Evolutionary conservation across 176 grass and related monocot species (phyloP).

Genomic region (Carex pumila): DNA sequence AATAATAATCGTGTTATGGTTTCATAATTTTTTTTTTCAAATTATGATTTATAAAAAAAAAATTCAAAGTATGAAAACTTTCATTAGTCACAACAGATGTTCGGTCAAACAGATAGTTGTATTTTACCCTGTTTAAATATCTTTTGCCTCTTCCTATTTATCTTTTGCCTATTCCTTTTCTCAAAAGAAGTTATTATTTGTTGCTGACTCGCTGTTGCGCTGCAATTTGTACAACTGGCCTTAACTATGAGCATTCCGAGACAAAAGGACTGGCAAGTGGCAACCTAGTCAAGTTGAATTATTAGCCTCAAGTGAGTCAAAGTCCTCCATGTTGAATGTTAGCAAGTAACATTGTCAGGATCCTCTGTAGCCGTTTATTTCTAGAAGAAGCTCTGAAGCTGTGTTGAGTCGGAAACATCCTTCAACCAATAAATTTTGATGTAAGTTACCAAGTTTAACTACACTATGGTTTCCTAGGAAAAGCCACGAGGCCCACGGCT

Average conservation of each 20-base stretch:
- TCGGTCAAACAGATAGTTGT: no score
- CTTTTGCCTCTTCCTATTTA: no score
- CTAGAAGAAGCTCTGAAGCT: neutral
- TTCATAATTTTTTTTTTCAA: no score
- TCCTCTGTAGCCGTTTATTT: neutral
- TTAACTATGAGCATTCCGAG: conserved; percentile 14
- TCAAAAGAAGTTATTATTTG: no score
- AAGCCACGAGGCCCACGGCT: neutral
- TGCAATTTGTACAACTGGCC: neutral
- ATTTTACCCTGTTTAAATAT: no score
- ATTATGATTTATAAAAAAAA: no score
- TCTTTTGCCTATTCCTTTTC: no score
- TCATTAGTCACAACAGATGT: no score
- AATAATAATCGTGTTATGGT: no score
- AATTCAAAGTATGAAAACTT: no score
- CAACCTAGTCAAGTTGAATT: neutral
- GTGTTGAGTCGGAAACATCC: neutral
- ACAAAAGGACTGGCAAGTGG: neutral
- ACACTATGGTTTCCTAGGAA: neutral
- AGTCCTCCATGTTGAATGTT: neutral
- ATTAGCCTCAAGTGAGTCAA: neutral
- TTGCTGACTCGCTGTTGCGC: no score
- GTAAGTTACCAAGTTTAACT: no score
- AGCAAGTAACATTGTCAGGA: neutral
- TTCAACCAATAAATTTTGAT: neutral